Base-by-base conservation (phyloP, 2,329 filamentous ascomycete species). In the Talaromyces piceae region DNA sequence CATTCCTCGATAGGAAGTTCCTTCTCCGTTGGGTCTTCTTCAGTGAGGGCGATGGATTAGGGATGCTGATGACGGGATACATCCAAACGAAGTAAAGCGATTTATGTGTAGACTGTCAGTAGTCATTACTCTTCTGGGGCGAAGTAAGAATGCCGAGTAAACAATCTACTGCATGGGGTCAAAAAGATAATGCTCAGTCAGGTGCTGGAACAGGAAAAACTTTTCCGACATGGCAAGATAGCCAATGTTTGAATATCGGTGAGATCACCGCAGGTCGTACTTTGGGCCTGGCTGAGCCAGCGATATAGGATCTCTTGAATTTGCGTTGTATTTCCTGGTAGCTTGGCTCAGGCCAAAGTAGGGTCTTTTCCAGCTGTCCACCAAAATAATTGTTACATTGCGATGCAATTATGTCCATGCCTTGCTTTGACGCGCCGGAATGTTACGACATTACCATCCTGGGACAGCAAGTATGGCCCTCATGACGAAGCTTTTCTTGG, bases 51-150 rank as follows among this genome's bases (percentile, higher is more conserved):
- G 80, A 84, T 82, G 81, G 76, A 79, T 72, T 73, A 71, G 71
- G 75, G 80, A 84, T 85, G 83, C 84, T 82, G 81, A 84, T 79
- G 78, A 84, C 76, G 80, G 82, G 82, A 82, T 71, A 77, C 70
- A 69, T 67, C 55, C 54, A 52, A 26, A 22, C 22, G 39, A 25
- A 25, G 23, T 43, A 43, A 22, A 25, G 39, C 39, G 18, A 18
- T 22, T 23, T 18, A 6, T 37, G 33, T 9, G 33, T 37, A 37
- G 33, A 37, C 7, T 37, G 33, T 9, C n/a, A 13, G 7, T n/a
- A n/a, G n/a, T n/a, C n/a, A n/a, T 37, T 37, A 4, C 16, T 20
- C 33, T 9, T 37, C 7, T 18, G 20, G 16, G 16, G 20, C 25
- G 7, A 12, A 43, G 20, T 43, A 13, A 25, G n/a, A 43, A 26